Evolutionary conservation across 352 stramenopile genomes (phyloP), one percentile per base, ranked within the genome.

Genomic region (Phytopythium delawarense): DNA sequence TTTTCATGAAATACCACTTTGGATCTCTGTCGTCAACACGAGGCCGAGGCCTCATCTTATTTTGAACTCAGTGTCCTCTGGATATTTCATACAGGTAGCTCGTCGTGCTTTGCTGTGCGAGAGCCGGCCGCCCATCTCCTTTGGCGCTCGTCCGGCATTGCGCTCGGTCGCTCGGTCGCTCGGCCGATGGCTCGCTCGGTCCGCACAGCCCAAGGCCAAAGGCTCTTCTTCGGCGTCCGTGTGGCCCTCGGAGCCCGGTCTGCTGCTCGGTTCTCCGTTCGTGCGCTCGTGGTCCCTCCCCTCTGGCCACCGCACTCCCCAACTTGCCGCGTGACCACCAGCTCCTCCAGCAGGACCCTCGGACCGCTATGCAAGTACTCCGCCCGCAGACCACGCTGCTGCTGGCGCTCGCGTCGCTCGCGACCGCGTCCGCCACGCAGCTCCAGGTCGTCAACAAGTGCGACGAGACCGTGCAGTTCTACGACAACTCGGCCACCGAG

Each of bases 401-500:
- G 9, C 21, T 81, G 56, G 67, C 68, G 44, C 60, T 67, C 56
- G 70, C 70, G 0, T 44, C 80, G 25, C 39, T 69, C 32, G 56
- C 80, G 50, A 34, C 75, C 35, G 66, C 57, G 34, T 69, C 66
- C 37, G 66, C 71, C 13, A 78, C 74, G 16, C 77, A 68, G 18
- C 64, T 87, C 39, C 81, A 50, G 40, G 83, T 88, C 57, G 68
- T 70, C n/a, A 88, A 88, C 71, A 69, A 77, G 55, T 87, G 76
- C 60, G 66, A 59, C 34, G 64, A 78, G 50, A 67, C 58, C 52
- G 77, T 89, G 66, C 65, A 74, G 23, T 46, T 89, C 21, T 87
- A 85, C 59, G 76, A 87, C 70, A 87, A 89, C 64, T 70, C 44
- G 30, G 68, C 64, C 45, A 74, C 67, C 9, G 69, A 84, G 60